Conservation (phyloP, 257 asterid genomes). For the Ajuga chamaepitys region DNA sequence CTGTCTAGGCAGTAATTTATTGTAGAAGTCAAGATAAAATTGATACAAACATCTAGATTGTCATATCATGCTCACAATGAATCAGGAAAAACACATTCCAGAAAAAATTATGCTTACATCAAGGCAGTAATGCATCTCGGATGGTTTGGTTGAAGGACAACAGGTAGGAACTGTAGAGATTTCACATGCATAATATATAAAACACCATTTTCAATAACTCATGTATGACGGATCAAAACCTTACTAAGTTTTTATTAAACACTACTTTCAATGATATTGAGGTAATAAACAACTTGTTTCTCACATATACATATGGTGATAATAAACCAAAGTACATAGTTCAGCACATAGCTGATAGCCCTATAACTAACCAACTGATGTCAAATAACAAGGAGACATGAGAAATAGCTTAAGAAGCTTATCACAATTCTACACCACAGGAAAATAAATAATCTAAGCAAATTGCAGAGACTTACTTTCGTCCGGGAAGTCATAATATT, state of each 20-base stretch:
- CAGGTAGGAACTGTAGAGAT: too few relatives aligned
- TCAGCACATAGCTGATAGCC: neutral
- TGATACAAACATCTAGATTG: neutral
- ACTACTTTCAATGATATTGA: neutral
- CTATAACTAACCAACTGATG: neutral
- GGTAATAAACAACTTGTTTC: neutral
- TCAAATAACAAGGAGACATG: constrained; percentile 1
- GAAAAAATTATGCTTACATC: too few relatives aligned
- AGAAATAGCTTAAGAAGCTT: neutral
- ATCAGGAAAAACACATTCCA: neutral
- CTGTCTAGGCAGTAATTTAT: neutral
- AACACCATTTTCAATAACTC: neutral
- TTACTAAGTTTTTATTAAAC: too few relatives aligned
- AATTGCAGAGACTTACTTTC: constrained; percentile 41
- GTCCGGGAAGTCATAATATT: constrained; percentile 55
- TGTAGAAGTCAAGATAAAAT: neutral
- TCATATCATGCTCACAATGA: neutral
- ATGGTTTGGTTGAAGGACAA: too few relatives aligned
- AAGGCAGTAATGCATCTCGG: too few relatives aligned
- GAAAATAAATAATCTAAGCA: neutral
- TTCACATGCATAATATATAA: neutral
- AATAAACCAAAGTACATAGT: neutral
- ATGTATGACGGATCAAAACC: neutral
- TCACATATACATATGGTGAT: neutral
- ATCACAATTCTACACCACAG: neutral